Evolutionary conservation across 179 eudicot species (phyloP).

Genomic region (Amaranthus tricolor): DNA sequence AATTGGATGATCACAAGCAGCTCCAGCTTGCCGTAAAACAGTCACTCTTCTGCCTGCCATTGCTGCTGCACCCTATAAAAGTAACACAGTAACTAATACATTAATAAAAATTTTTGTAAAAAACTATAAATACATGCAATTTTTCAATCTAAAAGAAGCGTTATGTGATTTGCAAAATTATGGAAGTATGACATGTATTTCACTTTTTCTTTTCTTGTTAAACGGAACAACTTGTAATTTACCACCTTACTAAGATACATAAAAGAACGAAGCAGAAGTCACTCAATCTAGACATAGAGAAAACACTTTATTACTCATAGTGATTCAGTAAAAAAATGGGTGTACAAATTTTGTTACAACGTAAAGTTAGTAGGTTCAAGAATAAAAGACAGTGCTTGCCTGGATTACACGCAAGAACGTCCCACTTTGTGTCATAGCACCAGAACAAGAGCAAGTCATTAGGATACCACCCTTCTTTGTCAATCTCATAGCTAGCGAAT

Average conservation of each 20-base stretch:
- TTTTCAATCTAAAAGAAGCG: background rate
- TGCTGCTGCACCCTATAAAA: constrained; percentile 69
- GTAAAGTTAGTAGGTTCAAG: background rate
- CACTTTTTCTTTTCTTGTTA: background rate
- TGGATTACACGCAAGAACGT: constrained; percentile 59
- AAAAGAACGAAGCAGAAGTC: background rate
- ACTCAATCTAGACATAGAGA: background rate
- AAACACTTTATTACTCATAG: background rate
- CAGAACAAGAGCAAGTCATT: constrained; percentile 98
- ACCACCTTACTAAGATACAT: background rate
- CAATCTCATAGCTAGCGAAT: constrained; percentile 78
- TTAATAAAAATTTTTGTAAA: background rate
- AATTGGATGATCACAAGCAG: constrained; percentile 88
- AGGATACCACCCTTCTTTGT: constrained; percentile 72
- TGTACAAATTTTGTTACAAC: background rate
- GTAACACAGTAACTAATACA: background rate
- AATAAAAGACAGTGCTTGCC: constrained; percentile 40
- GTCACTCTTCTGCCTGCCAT: constrained; percentile 71
- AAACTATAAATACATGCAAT: background rate
- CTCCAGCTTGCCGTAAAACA: constrained; percentile 75
- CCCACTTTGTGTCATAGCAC: constrained; percentile 97
- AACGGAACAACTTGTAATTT: background rate
- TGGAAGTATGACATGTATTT: background rate
- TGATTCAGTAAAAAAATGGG: background rate
- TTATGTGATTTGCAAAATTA: too few species aligned